Evolutionary conservation across 1,139 yeast species (phyloP).

Genomic region (Lodderomyces jiufengensis): DNA sequence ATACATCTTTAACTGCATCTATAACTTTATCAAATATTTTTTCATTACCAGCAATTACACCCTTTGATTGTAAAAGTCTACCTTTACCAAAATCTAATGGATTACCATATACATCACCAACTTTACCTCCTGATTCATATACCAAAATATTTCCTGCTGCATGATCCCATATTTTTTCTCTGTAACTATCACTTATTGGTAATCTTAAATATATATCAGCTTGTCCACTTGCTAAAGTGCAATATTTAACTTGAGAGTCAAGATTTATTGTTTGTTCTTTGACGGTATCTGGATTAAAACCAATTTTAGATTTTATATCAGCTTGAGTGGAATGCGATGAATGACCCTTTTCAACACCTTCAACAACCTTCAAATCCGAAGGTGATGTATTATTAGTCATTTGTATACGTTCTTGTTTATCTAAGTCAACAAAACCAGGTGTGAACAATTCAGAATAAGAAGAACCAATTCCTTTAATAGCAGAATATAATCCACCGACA

Average conservation of each 20-base stretch:
- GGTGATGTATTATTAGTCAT: slow-evolving; percentile 46
- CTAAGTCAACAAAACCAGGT: slow-evolving; percentile 34
- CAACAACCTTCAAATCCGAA: slow-evolving; percentile 65
- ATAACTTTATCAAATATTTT: slow-evolving; percentile 61
- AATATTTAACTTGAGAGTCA: slow-evolving; percentile 96
- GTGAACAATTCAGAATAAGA: slow-evolving; percentile 48
- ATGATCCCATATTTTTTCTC: slow-evolving; percentile 98
- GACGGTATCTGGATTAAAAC: slow-evolving; percentile 43
- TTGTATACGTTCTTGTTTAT: slow-evolving; percentile 31
- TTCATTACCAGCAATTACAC: slow-evolving; percentile 85
- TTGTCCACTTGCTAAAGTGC: slow-evolving; percentile 84
- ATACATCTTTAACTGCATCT: slow-evolving; percentile 11
- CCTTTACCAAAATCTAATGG: slow-evolving; percentile 86
- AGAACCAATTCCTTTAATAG: slow-evolving; percentile 73
- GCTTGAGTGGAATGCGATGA: slow-evolving; percentile 90
- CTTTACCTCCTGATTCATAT: slow-evolving; percentile 87
- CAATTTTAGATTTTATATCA: slow-evolving; percentile 60
- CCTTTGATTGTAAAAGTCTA: slow-evolving; percentile 74
- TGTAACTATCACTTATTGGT: slow-evolving; percentile 71
- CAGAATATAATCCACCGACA: slow-evolving; percentile 72
- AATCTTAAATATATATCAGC: slow-evolving; percentile 90
- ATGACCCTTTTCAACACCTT: slow-evolving; percentile 96
- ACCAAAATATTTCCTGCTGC: slow-evolving; percentile 91
- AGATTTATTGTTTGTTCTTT: slow-evolving; percentile 56
- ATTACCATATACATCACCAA: slow-evolving; percentile 76